phyloP scores from a whole-genome alignment of 2,329 filamentous ascomycete genomes.

The Colletotrichum sp. region DNA sequence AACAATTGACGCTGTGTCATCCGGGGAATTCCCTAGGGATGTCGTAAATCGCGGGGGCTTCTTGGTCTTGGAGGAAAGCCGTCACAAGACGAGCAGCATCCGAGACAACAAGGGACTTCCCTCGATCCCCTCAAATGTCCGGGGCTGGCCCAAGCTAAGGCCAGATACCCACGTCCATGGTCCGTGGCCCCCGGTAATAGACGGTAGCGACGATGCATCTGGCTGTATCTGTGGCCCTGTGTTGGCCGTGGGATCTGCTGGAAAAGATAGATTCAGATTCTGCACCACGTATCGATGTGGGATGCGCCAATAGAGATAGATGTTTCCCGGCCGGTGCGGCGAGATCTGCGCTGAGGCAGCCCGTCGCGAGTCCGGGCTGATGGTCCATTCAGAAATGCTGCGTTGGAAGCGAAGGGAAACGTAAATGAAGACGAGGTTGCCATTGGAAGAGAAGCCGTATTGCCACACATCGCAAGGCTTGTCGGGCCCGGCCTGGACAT shows the following conservation, averaged over 20 bases:
- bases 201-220: constrained; percentile 4
- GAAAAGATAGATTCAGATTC: not conserved
- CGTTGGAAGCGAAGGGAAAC: not conserved
- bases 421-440: not conserved
- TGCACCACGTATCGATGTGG: not conserved
- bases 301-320: not conserved
- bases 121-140: not conserved
- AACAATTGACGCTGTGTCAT: not conserved
- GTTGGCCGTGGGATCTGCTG: not conserved
- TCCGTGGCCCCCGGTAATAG: not conserved
- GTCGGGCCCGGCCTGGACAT: not conserved
- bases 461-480: constrained; percentile 4
- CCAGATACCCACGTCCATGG: not conserved
- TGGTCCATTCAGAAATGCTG: not conserved
- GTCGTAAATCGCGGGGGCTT: not conserved
- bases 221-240: not conserved
- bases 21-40: not conserved
- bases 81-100: constrained; percentile 5
- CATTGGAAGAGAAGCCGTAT: constrained; percentile 3
- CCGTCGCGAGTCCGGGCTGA: not conserved
- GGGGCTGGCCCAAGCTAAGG: not conserved
- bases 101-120: constrained; percentile 9
- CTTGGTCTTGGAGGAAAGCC: not conserved
- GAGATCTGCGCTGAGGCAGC: not conserved
- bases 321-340: not conserved